phyloP scores from a whole-genome alignment of 495 filamentous ascomycete species.

The Delitschia confertaspora region DNA sequence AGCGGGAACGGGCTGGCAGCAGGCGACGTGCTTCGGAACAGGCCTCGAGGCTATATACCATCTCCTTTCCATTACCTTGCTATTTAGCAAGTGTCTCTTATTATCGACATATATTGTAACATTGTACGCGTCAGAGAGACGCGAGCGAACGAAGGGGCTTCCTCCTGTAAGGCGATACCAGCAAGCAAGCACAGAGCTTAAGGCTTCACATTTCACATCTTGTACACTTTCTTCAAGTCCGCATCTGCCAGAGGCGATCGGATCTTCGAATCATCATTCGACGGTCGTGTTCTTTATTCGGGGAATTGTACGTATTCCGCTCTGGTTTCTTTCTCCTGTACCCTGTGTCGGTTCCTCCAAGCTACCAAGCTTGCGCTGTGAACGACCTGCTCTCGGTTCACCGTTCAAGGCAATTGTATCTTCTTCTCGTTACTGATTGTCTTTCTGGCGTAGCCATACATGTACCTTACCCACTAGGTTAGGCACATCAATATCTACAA shows the following conservation, averaged over 20 bases:
- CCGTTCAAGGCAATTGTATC: neutral
- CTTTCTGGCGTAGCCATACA: slow-evolving; percentile 19
- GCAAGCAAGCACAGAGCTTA: slow-evolving; percentile 6
- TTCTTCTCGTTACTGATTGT: slow-evolving; percentile 6
- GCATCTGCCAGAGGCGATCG: slow-evolving; percentile 30
- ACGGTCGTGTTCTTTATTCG: slow-evolving; percentile 1
- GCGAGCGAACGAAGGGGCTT: too few relatives aligned
- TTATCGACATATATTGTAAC: too few relatives aligned
- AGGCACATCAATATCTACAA: slow-evolving; percentile 25
- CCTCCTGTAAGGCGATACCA: too few relatives aligned
- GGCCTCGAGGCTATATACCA: too few relatives aligned
- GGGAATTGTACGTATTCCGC: slow-evolving; percentile 29
- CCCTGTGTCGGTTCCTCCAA: too few relatives aligned
- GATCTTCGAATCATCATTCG: too few relatives aligned
- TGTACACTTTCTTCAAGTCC: slow-evolving; percentile 21
- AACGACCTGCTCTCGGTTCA: neutral
- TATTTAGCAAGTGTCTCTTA: too few relatives aligned
- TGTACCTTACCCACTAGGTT: slow-evolving; percentile 25
- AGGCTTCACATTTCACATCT: slow-evolving; percentile 13
- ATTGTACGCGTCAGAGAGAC: too few relatives aligned
- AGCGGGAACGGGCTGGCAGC: too few relatives aligned
- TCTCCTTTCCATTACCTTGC: too few relatives aligned
- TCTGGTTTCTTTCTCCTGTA: too few relatives aligned
- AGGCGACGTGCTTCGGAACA: too few relatives aligned
- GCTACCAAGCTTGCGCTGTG: neutral